Percentiles rank a stretch among this genome's conserved stretches.
These are phyloP conservation scores for Paraurostyla sp. DNA, from an alignment of 73 alveolate species.

Conservation along the genomic window DNA sequence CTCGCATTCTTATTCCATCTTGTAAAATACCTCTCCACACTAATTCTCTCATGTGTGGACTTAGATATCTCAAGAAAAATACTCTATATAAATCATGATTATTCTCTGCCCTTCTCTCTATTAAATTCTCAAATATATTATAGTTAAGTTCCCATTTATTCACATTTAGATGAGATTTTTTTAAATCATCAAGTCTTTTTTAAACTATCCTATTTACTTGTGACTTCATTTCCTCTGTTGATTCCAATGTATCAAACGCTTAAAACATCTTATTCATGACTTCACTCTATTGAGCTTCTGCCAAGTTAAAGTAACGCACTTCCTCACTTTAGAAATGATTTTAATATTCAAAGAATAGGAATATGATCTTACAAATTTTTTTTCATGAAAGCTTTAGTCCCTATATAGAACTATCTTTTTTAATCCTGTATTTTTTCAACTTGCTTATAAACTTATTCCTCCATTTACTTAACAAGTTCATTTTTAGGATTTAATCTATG, in stretches of 20 bases:
- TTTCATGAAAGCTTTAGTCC: slow-evolving; percentile 48
- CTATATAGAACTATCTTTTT: slow-evolving; percentile 47
- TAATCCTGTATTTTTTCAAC: slow-evolving; percentile 18
- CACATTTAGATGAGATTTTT: slow-evolving; percentile 2
- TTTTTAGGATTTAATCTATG: neutral
- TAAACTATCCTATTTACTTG: slow-evolving; percentile 25
- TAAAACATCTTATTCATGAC: neutral
- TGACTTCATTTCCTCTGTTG: slow-evolving; percentile 49
- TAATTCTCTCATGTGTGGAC: slow-evolving; percentile 70
- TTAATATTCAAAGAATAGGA: neutral
- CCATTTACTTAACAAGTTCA: slow-evolving; percentile 45
- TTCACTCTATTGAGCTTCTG: slow-evolving; percentile 2
- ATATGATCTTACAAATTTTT: slow-evolving; percentile 22
- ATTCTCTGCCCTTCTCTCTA: slow-evolving; percentile 63
- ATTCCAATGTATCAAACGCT: slow-evolving; percentile 64
- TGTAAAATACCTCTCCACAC: slow-evolving; percentile 72
- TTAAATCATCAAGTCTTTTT: slow-evolving; percentile 5
- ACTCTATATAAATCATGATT: slow-evolving; percentile 46
- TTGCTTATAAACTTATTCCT: neutral
- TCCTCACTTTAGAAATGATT: slow-evolving; percentile 6
- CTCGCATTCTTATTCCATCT: slow-evolving; percentile 43
- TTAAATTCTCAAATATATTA: slow-evolving; percentile 61
- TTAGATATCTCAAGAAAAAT: slow-evolving; percentile 57
- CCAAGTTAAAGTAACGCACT: slow-evolving; percentile 29
- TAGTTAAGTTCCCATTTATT: slow-evolving; percentile 58